Conservation (phyloP, 495 filamentous ascomycete species). For the Usnea hakonensis region DNA sequence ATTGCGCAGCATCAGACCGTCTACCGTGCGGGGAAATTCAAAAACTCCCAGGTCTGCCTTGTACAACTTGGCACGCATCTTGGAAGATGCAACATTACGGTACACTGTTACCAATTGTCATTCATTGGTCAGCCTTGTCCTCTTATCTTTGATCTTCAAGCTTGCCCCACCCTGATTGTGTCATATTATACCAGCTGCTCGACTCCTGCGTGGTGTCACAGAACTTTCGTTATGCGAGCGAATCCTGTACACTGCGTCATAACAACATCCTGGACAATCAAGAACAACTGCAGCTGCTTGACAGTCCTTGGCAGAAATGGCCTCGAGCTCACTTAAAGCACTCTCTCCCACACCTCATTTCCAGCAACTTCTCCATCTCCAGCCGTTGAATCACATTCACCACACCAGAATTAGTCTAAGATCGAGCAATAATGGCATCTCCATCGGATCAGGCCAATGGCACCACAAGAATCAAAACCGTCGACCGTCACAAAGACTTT, state of each 20-base stretch:
- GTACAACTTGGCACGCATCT: too few relatives aligned
- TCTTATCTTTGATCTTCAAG: neutral
- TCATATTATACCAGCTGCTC: neutral
- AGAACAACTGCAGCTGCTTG: neutral
- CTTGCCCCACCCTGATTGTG: too few relatives aligned
- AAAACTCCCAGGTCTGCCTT: too few relatives aligned
- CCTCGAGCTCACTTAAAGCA: neutral
- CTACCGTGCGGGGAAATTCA: too few relatives aligned
- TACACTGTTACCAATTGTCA: neutral
- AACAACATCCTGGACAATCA: neutral
- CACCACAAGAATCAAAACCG: neutral
- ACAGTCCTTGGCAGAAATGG: neutral
- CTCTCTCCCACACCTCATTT: neutral
- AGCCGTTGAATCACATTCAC: neutral
- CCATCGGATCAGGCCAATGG: neutral
- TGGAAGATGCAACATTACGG: too few relatives aligned
- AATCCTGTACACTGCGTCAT: neutral
- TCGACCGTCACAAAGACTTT: neutral
- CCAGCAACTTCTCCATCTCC: neutral
- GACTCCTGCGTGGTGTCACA: too few relatives aligned
- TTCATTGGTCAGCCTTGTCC: neutral
- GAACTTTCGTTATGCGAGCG: neutral
- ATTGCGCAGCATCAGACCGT: too few relatives aligned
- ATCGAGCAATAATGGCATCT: neutral
- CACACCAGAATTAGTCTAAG: neutral